Base-by-base conservation (phyloP, 495 filamentous ascomycete genomes). In the Trichoderma parareesei region DNA sequence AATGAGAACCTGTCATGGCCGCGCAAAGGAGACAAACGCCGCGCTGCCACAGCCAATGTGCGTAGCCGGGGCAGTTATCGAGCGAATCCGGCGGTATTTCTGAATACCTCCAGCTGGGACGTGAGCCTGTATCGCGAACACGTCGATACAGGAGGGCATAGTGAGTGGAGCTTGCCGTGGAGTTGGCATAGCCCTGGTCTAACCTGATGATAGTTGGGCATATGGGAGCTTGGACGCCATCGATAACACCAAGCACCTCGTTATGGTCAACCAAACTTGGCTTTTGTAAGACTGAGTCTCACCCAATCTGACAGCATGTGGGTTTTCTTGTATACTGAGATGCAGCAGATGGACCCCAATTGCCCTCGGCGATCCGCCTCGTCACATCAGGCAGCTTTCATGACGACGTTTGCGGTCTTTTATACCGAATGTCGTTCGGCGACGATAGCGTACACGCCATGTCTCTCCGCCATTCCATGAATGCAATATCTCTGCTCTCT, bases 1-100 rank as follows among this genome's bases (percentile, higher is more conserved):
- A 65, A 65, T 37, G n/a, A 67, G 55, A 68, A 67, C 62, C 67
- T 70, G 2, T 70, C 69, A 14, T 70, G 69, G 69, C 69, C 69
- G 20, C 65, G 67, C 13, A 40, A 40, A 18, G 67, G 65, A 20
- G 69, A 70, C 35, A 53, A 46, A 11, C 57, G 63, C 2, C 61
- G 69, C 10, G 20, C 61, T 13, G 46, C 59, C 9, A 40, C 27
- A 14, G 53, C 53, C 35, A 37, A 57, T 35, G 53, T 57, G 20
- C 53, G 16, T 8, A 57, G 20, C 53, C 53, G 27, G 53, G 18
- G 27, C 53, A n/a, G 14, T 9, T 57, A 57, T 14, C 53, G 9
- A 16, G 53, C 53, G 11, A 57, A 57, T 16, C 53, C 60, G 6
- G 41, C 35, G 5, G 64, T 60, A 18, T 18, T 57, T 46, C 60